A percentile compares a stretch with the other conserved stretches of the same genome.
Evolutionary conservation across 2,329 filamentous ascomycete species (phyloP).

Genomic region (Phyllosticta capitalensis): DNA sequence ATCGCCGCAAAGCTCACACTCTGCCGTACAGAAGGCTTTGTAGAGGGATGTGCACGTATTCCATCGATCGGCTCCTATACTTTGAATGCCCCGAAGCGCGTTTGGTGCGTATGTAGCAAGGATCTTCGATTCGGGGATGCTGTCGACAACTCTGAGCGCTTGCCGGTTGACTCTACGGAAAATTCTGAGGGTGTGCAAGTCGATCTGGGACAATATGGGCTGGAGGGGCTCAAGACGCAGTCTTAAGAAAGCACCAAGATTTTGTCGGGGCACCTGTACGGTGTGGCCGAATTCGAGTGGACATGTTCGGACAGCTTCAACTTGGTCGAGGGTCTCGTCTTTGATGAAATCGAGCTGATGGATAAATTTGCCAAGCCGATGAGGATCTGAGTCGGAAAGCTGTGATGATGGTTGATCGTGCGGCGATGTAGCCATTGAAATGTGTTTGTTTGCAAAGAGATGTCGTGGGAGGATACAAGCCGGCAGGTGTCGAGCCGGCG

Average conservation of each 20-base stretch:
- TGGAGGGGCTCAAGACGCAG: conserved; percentile 14
- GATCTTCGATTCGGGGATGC: conserved; percentile 26
- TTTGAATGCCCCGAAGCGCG: conserved; percentile 26
- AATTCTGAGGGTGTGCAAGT: conserved; percentile 24
- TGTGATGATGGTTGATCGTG: no score
- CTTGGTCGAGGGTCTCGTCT: neutral
- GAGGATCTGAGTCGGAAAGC: no score
- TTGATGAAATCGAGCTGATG: no score
- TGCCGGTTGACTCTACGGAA: conserved; percentile 29
- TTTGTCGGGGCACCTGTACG: neutral
- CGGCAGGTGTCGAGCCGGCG: no score
- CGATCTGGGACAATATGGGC: conserved; percentile 14
- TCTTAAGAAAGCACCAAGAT: conserved; percentile 10
- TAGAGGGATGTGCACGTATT: conserved; percentile 26
- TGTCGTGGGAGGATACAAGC: no score
- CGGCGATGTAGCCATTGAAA: no score
- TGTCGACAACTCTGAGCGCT: conserved; percentile 29
- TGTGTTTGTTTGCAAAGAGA: no score
- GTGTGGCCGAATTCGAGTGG: conserved; percentile 2
- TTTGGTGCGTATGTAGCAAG: conserved; percentile 24
- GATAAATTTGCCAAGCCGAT: no score
- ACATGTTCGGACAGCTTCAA: neutral
- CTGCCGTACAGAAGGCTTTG: conserved; percentile 21
- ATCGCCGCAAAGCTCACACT: conserved; percentile 28
- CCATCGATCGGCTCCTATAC: conserved; percentile 21